These are phyloP conservation scores for Mucor piriformis DNA, from an alignment of 371 early-diverging fungal species.

Conservation along the genomic window DNA sequence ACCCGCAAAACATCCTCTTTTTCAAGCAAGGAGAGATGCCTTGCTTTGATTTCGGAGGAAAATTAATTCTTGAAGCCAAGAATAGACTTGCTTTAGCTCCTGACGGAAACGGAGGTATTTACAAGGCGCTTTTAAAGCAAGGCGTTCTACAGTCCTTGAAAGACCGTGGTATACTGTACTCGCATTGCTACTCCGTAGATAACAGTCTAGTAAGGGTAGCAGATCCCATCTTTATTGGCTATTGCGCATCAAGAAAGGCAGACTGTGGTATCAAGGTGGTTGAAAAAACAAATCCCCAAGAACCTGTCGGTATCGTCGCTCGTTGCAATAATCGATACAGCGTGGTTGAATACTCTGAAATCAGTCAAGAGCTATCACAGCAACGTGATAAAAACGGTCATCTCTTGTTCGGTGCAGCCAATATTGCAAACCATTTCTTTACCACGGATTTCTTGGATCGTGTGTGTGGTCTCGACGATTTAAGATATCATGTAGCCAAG, in stretches of 20 bases:
- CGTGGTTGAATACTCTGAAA: constrained; percentile 97
- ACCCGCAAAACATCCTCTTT: constrained; percentile 65
- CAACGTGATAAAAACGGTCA: constrained; percentile 64
- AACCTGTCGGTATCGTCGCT: constrained; percentile 96
- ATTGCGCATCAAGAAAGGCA: constrained; percentile 58
- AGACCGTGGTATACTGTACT: constrained; percentile 61
- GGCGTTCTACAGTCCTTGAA: constrained; percentile 65
- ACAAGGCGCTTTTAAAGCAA: constrained; percentile 66
- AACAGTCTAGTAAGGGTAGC: constrained; percentile 94
- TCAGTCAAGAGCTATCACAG: constrained; percentile 72
- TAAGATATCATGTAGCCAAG: constrained; percentile 94
- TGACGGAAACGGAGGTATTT: constrained; percentile 84
- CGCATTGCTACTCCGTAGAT: constrained; percentile 95
- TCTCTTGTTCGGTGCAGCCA: constrained; percentile 87
- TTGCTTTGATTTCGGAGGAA: constrained; percentile 42
- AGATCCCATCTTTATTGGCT: constrained; percentile 91
- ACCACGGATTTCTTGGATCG: constrained; percentile 86
- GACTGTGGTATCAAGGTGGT: constrained; percentile 95
- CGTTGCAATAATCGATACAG: constrained; percentile 77
- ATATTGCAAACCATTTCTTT: constrained; percentile 98
- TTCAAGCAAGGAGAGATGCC: constrained; percentile 74
- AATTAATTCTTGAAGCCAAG: not conserved
- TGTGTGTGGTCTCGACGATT: constrained; percentile 73
- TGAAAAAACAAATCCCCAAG: constrained; percentile 77
- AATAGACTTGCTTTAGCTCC: too few species aligned